These are phyloP conservation scores for Ascochyta clinopodiicola DNA, from an alignment of 2,329 filamentous ascomycete species.

Conservation along the genomic window DNA sequence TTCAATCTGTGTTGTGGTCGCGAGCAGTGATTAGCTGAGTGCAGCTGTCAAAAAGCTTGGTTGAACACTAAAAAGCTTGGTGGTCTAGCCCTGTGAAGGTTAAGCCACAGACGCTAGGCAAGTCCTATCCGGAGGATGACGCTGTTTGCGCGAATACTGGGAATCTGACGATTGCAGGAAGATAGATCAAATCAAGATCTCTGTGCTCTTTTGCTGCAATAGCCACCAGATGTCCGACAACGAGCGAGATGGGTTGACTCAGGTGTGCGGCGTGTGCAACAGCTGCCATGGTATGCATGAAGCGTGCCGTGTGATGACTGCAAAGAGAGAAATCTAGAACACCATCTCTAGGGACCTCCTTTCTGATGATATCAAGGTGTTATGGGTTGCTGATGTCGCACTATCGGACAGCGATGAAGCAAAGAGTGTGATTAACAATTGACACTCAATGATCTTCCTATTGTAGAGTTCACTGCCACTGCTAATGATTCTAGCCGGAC, in stretches of 20 bases:
- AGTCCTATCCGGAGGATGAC: slow-evolving; percentile 1
- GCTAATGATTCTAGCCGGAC: too few relatives aligned
- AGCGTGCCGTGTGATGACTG: too few relatives aligned
- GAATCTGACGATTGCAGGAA: not conserved
- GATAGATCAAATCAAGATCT: not conserved
- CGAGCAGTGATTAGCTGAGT: not conserved
- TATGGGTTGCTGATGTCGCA: too few relatives aligned
- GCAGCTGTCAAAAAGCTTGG: slow-evolving; percentile 2
- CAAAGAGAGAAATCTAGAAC: too few relatives aligned
- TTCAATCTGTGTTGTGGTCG: not conserved
- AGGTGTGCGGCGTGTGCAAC: not conserved
- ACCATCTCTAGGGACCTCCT: too few relatives aligned
- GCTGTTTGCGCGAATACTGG: not conserved
- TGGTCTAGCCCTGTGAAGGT: slow-evolving; percentile 10
- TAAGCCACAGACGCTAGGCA: slow-evolving; percentile 19
- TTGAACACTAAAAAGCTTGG: slow-evolving; percentile 2
- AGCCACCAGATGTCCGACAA: not conserved
- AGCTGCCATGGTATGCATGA: too few relatives aligned
- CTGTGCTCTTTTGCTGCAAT: not conserved
- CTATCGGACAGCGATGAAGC: too few relatives aligned
- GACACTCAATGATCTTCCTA: too few relatives aligned
- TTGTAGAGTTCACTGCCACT: too few relatives aligned
- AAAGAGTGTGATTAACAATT: too few relatives aligned
- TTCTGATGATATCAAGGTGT: too few relatives aligned
- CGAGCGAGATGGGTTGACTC: not conserved